A percentile compares a stretch with the other conserved stretches of the same genome.
These are phyloP conservation scores for Hemisphaericaspora subhashii DNA, from an alignment of 1,139 yeast species.

Conservation along the genomic window DNA sequence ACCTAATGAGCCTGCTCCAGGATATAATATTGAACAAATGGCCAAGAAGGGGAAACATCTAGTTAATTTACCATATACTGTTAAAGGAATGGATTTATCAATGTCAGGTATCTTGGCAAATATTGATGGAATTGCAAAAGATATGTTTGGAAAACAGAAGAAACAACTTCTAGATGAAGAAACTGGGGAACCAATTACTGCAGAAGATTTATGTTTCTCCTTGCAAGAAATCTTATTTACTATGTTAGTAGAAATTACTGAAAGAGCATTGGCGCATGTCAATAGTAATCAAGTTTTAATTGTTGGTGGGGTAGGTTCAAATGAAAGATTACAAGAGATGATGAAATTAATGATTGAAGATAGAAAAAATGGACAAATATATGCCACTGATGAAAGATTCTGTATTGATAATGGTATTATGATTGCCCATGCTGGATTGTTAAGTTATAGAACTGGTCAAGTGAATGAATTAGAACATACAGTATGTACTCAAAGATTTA, in stretches of 20 bases:
- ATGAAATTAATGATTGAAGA: slow-evolving; percentile 92
- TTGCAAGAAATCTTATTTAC: slow-evolving; percentile 90
- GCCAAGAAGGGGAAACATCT: slow-evolving; percentile 74
- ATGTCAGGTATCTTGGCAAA: slow-evolving; percentile 93
- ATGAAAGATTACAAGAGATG: slow-evolving; percentile 89
- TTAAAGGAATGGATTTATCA: slow-evolving; percentile 96
- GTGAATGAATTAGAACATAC: slow-evolving; percentile 62
- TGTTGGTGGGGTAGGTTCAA: slow-evolving; percentile 98
- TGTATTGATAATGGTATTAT: slow-evolving; percentile 97
- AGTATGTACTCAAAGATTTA: slow-evolving; percentile 87
- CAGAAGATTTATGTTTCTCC: slow-evolving; percentile 89
- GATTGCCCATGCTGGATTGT: slow-evolving; percentile 97
- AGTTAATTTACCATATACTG: slow-evolving; percentile 87
- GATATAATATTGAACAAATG: slow-evolving; percentile 92
- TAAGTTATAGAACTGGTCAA: slow-evolving; percentile 83
- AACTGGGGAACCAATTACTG: slow-evolving; percentile 59
- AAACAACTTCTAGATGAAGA: slow-evolving; percentile 50
- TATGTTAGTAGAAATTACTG: slow-evolving; percentile 97
- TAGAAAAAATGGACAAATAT: slow-evolving; percentile 75
- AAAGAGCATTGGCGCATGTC: slow-evolving; percentile 98
- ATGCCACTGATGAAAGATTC: slow-evolving; percentile 94
- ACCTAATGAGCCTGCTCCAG: slow-evolving; percentile 95
- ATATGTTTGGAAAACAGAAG: slow-evolving; percentile 55
- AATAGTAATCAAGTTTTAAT: slow-evolving; percentile 84
- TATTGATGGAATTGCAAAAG: slow-evolving; percentile 78